Conservation (phyloP, 805 yeast genomes). For the Starmerella tilneyi region DNA sequence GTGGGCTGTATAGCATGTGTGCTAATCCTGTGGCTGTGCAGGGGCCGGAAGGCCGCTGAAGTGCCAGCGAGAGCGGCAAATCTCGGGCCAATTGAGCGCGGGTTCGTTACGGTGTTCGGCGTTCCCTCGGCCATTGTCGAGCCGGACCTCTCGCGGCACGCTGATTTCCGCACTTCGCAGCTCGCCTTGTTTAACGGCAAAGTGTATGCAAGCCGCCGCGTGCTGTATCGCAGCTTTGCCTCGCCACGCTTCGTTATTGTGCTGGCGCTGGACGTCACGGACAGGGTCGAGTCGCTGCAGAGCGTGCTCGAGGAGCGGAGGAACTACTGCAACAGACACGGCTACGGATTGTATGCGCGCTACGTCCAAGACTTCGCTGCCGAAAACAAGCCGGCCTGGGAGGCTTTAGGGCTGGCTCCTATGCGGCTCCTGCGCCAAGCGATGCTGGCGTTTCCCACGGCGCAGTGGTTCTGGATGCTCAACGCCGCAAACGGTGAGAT, state of each 20-base stretch:
- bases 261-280: slow-evolving; percentile 66
- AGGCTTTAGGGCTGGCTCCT: slow-evolving; percentile 43
- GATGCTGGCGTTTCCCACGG: slow-evolving; percentile 77
- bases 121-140: slow-evolving; percentile 19
- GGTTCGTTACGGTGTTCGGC: slow-evolving; percentile 1
- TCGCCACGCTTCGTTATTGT: slow-evolving; percentile 49
- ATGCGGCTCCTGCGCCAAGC: slow-evolving; percentile 61
- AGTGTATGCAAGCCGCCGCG: slow-evolving; percentile 23
- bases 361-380: slow-evolving; percentile 68
- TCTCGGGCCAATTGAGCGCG: not conserved
- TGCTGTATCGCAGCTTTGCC: slow-evolving; percentile 15
- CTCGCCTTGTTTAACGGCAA: slow-evolving; percentile 23
- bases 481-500: slow-evolving; percentile 51
- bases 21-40: not conserved
- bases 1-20: not conserved
- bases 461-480: slow-evolving; percentile 73
- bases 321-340: slow-evolving; percentile 65
- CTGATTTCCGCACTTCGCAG: slow-evolving; percentile 27
- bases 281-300: slow-evolving; percentile 47
- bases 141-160: slow-evolving; percentile 25
- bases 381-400: slow-evolving; percentile 24
- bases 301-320: slow-evolving; percentile 69
- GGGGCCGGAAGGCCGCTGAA: not conserved
- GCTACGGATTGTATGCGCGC: slow-evolving; percentile 67
- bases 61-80: not conserved